Evolutionary conservation across 73 alveolate species (phyloP), one percentile per base, ranked within the genome.

Genomic region (Stentor roeselii): DNA sequence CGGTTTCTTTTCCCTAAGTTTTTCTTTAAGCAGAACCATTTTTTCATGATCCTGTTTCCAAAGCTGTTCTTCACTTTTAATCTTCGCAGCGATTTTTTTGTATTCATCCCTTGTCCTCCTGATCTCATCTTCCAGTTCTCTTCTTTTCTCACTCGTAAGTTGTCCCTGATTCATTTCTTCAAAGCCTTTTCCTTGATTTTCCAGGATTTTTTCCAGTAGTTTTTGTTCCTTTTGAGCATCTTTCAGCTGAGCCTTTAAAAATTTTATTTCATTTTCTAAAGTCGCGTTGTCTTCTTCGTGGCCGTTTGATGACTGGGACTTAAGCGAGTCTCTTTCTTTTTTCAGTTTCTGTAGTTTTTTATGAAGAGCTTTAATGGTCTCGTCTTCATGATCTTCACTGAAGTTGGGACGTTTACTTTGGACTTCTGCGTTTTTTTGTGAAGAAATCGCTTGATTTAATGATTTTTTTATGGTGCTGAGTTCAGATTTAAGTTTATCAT

Each of bases 321-420:
- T 21, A 21, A 67, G 80, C 41, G 80, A 21, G n/a, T 21, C 0
- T 21, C 80, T 21, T 2, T 67, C 80, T 21, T 67, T 67, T 67
- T 67, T 67, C 27, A 67, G 80, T 67, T 67, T 67, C 34, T 67
- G n/a, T 1, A 67, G n/a, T 67, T 67, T 67, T n/a, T 15, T 21
- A 32, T 67, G 80, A 14, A 67, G 42, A 67, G 37, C 80, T 67
- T 67, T 21, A 21, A 67, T 21, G 11, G n/a, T 32, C 37, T 32
- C 41, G 34, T 67, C 80, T 67, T 67, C 80, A 21, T 21, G 14
- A 21, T 67, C 80, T 1, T n/a, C n/a, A 2, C 80, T 67, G 41
- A 67, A 67, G 41, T 67, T 67, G 21, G 80, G 80, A 67, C 80
- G 80, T 67, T 67, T 67, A 27, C 27, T 27, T 67, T 67, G 80